Evolutionary conservation across 805 yeast genomes (phyloP), one percentile per base, ranked within the genome.

Genomic region (Zygosaccharomyces bailii): DNA sequence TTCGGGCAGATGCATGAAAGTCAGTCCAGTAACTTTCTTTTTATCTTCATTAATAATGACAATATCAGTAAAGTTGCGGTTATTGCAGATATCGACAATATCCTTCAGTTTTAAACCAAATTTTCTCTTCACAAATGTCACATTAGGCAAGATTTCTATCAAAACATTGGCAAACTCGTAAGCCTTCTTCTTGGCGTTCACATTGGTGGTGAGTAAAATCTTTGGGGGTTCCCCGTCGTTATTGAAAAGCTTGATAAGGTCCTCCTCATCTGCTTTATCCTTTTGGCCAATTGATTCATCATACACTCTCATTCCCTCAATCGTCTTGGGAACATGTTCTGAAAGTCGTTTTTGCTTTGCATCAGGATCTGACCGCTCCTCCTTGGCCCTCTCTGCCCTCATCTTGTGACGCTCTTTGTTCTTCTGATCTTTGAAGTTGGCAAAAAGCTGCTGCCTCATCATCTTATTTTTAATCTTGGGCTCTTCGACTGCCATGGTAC

Each of bases 41-140:
- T 90, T 90, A 68, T 88, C 96, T 67, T 93, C 99, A 63, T 93
- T 93, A 48, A 93, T 79, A 39, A 93, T 89, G 23, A 93, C 71
- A 57, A 93, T 70, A 60, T 90, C 96, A 0, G 97, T 90, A 68
- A 76, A 93, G 16, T 82, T 91, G 60, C 98, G 72, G 60, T 85
- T 86, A 32, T 80, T 63, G 65, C 96, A 86, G 55, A 80, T 80
- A 46, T 80, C 79, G 9, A 95, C 88, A 77, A 93, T 93, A 40
- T 88, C 96, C 52, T 83, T 80, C 76, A 93, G 83, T 27, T 77
- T 75, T 63, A 81, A 90, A 56, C 91, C 91, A 55, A 80, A 75
- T 59, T 89, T 88, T 46, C 99, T 77, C 66, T 90, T 88, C 48
- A 90, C 81, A 62, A 91, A 93, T 4, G 90, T 82, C 1, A 85